Conservation (phyloP, 2,329 filamentous ascomycete species). For the Dactylellina drechsleri region DNA sequence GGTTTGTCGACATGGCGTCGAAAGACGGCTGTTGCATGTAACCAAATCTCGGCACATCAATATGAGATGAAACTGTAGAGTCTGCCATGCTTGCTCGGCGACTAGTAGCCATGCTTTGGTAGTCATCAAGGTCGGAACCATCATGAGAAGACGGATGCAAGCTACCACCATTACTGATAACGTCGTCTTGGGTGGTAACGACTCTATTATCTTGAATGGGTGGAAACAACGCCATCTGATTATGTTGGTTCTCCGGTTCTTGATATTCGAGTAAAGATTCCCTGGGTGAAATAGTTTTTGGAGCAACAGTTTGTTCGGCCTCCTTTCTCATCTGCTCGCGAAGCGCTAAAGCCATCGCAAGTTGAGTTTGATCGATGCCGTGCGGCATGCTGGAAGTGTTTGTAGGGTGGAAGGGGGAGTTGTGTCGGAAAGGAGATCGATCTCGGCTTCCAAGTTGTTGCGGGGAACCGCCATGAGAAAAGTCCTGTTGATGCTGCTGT, state of each 20-base stretch:
- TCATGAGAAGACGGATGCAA: slow-evolving; percentile 59
- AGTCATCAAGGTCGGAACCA: slow-evolving; percentile 62
- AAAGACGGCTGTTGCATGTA: slow-evolving; percentile 61
- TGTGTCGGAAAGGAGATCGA: slow-evolving; percentile 78
- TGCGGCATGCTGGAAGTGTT: slow-evolving; percentile 53
- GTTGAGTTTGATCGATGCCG: slow-evolving; percentile 49
- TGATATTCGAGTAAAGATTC: slow-evolving; percentile 88
- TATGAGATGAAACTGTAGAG: slow-evolving; percentile 50
- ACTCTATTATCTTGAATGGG: slow-evolving; percentile 55
- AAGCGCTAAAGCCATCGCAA: slow-evolving; percentile 55
- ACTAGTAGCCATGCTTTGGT: slow-evolving; percentile 63
- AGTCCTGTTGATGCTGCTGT: slow-evolving; percentile 54
- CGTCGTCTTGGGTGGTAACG: slow-evolving; percentile 65
- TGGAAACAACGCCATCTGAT: slow-evolving; percentile 78
- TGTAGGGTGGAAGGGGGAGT: slow-evolving; percentile 59
- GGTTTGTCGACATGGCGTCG: slow-evolving; percentile 40
- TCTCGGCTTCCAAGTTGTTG: slow-evolving; percentile 66
- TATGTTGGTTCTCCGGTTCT: slow-evolving; percentile 73
- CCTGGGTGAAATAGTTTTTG: slow-evolving; percentile 92
- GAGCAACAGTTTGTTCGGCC: slow-evolving; percentile 64
- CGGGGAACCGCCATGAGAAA: slow-evolving; percentile 32
- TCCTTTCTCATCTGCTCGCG: slow-evolving; percentile 61
- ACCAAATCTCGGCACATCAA: slow-evolving; percentile 61
- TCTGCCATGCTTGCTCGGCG: slow-evolving; percentile 60
- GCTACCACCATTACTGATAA: slow-evolving; percentile 61